These are phyloP conservation scores for Arabidopsis thaliana DNA, from an alignment of 345 rosid genomes.

Conservation along the genomic window DNA sequence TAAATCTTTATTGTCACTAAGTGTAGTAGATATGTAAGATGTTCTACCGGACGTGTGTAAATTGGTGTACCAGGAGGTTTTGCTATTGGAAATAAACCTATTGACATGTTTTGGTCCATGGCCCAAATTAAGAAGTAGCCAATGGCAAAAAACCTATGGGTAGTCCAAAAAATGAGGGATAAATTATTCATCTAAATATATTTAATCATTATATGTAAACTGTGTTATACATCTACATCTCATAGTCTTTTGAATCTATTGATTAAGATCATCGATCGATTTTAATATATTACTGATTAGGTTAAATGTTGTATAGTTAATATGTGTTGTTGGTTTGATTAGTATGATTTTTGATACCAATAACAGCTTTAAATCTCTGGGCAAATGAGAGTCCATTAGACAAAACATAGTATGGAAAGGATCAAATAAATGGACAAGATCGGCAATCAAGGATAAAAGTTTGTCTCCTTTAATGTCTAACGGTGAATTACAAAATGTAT, in stretches of 20 bases:
- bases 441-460: conserved; percentile 52
- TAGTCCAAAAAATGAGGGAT: not conserved
- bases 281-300: conserved; percentile 1
- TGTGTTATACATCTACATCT: too few species aligned
- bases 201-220: not conserved
- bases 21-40: conserved; percentile 16
- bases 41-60: not conserved
- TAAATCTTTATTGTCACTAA: conserved; percentile 19
- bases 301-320: conserved; percentile 18
- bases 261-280: not conserved
- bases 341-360: not conserved
- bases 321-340: conserved; percentile 12
- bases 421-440: conserved; percentile 52
- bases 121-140: not conserved
- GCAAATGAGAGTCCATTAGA: conserved; percentile 33
- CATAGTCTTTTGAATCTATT: not conserved
- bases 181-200: not conserved
- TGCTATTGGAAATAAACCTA: not conserved
- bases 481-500: conserved; percentile 26
- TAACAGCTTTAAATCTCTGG: not conserved
- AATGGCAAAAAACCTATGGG: not conserved
- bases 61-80: not conserved
- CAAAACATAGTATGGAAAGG: conserved; percentile 35
- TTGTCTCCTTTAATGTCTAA: conserved; percentile 51
- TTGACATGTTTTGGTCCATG: not conserved